Percentiles rank a stretch among this genome's conserved stretches.
phyloP scores from a whole-genome alignment of 805 yeast genomes.

The Pichia pseudocactophila region DNA sequence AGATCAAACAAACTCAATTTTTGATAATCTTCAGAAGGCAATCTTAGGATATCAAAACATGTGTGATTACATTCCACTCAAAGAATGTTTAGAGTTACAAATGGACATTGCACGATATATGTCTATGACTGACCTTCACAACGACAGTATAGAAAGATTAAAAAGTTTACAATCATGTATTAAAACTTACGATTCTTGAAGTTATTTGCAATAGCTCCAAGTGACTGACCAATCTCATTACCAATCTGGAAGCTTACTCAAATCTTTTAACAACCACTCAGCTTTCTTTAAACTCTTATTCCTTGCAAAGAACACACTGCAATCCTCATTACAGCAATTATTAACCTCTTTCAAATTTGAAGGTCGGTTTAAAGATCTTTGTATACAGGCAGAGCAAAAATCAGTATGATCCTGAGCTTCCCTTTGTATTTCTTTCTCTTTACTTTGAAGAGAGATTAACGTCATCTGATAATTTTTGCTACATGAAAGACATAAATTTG shows the following conservation, averaged over 20 bases:
- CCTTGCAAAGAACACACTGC: conserved; percentile 51
- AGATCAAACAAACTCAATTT: too few species aligned
- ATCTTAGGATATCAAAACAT: conserved; percentile 31
- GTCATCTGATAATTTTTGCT: conserved; percentile 29
- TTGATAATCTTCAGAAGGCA: too few species aligned
- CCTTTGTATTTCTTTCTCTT: conserved; percentile 21
- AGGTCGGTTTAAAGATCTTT: conserved; percentile 24
- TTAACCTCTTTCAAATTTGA: conserved; percentile 18
- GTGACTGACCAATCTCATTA: conserved; percentile 2
- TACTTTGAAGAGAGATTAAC: conserved; percentile 25
- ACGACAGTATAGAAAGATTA: neutral
- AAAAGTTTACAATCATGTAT: neutral
- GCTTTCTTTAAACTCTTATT: conserved; percentile 32
- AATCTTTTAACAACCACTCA: conserved; percentile 3
- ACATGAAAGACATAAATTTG: conserved; percentile 29
- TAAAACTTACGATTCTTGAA: neutral
- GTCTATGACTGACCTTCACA: neutral
- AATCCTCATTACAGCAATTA: conserved; percentile 53
- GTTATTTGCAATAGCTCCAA: too few species aligned
- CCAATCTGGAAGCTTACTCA: conserved; percentile 18
- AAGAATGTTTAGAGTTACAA: conserved; percentile 33
- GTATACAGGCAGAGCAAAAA: conserved; percentile 28
- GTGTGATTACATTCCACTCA: conserved; percentile 31
- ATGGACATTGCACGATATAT: conserved; percentile 25
- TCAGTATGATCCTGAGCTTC: conserved; percentile 20